Evolutionary conservation across 768 basidiomycete genomes (phyloP).

Genomic region (Chlorophyllum brunneum): DNA sequence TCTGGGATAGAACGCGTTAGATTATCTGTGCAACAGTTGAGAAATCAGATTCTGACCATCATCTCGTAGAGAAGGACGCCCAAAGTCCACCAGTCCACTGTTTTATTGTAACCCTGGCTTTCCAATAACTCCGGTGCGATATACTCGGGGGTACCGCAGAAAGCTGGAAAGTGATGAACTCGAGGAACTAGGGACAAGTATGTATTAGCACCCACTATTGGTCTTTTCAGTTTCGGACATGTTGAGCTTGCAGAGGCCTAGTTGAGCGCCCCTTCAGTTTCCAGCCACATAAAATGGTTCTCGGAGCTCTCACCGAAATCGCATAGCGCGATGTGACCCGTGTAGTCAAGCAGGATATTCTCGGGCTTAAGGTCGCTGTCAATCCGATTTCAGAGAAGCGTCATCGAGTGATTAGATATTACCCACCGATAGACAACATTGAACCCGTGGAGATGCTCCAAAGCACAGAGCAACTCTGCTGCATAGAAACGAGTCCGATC

Average conservation of each 20-base stretch:
- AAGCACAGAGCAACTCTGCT: slow-evolving; percentile 90
- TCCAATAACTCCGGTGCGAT: slow-evolving; percentile 97
- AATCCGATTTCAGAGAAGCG: not conserved
- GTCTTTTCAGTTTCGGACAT: slow-evolving; percentile 98
- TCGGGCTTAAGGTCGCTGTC: slow-evolving; percentile 94
- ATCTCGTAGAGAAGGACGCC: slow-evolving; percentile 97
- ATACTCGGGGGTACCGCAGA: slow-evolving; percentile 98
- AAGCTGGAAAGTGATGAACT: slow-evolving; percentile 47
- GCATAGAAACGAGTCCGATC: slow-evolving; percentile 94
- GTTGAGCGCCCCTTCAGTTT: not conserved
- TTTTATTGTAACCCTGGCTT: slow-evolving; percentile 95
- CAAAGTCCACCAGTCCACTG: slow-evolving; percentile 99
- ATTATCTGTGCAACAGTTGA: slow-evolving; percentile 10
- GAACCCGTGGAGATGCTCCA: slow-evolving; percentile 96
- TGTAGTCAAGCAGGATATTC: slow-evolving; percentile 96
- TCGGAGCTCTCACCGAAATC: slow-evolving; percentile 70
- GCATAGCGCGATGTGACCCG: slow-evolving; percentile 95
- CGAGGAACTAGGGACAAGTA: not conserved
- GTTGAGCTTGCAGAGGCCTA: slow-evolving; percentile 88
- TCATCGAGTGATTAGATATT: not conserved
- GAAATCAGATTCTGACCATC: slow-evolving; percentile 54
- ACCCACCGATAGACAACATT: slow-evolving; percentile 95
- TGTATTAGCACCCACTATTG: slow-evolving; percentile 62
- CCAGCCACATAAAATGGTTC: not conserved
- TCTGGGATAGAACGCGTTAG: slow-evolving; percentile 38